These are phyloP conservation scores for Leishmania gerbilli DNA, from an alignment of 208 protist genomes.

Conservation along the genomic window DNA sequence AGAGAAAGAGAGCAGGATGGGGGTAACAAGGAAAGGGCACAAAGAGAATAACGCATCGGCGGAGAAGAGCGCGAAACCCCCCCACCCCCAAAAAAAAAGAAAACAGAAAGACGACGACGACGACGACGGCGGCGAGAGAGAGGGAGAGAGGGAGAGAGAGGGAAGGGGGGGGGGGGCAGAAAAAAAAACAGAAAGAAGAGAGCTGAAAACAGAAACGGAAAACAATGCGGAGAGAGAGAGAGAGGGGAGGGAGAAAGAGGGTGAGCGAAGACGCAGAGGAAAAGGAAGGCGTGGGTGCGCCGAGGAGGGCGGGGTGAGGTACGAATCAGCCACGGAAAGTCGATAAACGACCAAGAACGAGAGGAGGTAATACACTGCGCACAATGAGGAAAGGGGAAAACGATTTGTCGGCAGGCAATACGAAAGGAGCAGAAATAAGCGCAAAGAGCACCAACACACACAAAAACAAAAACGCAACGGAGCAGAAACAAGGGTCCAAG, in stretches of 20 bases:
- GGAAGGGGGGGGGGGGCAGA: background rate
- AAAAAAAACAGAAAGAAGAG: background rate
- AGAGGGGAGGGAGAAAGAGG: background rate
- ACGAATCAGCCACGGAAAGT: background rate
- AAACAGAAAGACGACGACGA: background rate
- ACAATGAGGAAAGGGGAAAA: background rate
- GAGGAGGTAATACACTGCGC: background rate
- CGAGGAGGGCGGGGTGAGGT: background rate
- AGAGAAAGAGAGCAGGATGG: background rate
- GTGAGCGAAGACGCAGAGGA: background rate
- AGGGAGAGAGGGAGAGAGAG: background rate
- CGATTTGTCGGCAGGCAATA: background rate
- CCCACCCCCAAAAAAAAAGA: background rate
- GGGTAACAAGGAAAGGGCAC: background rate
- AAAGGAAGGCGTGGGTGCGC: background rate
- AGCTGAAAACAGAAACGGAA: background rate
- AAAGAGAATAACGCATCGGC: background rate
- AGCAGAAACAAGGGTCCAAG: background rate
- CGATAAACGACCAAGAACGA: background rate
- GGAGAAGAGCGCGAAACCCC: background rate
- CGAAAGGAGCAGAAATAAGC: background rate
- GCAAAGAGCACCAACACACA: background rate
- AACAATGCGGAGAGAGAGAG: background rate
- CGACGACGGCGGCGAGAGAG: background rate
- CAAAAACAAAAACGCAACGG: background rate